Base-by-base conservation (phyloP, 208 protist genomes). In the Trypanosoma mega region DNA sequence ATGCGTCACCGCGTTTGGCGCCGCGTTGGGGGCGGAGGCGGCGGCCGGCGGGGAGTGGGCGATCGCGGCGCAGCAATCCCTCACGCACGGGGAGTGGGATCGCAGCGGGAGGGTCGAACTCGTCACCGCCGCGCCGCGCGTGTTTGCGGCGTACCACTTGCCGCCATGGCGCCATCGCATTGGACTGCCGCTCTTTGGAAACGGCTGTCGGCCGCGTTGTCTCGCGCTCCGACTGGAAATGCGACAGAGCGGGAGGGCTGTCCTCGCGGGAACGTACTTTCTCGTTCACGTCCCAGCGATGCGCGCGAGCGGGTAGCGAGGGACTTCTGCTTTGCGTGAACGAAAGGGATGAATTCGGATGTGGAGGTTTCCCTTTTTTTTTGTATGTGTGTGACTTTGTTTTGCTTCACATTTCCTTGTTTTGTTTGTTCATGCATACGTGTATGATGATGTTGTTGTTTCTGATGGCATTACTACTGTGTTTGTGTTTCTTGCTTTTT, bases 91-190 rank as follows among this genome's bases (percentile, higher is more conserved):
- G 0, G 84, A 94, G 41, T 69, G 74, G 12, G 60, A 82, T 47
- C 45, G 79, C 0, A 74, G 59, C 7, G 59, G 54, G 29, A 63
- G 76, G 8, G 34, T 91, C 23, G 80, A 90, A 26, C 26, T 95
- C 4, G 77, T 85, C 26, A 79, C 70, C 45, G 85, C 85, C 0
- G 20, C 64, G 20, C 89, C 89, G 31, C 61, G 67, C 29, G 67
- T 82, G n/a, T 59, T 72, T 49, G 36, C 53, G 18, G 51, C 31
- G 31, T 88, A 90, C 49, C 82, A 79, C 43, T 52, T 92, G 12
- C 81, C 85, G 0, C 85, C 83, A 29, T 95, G 89, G 85, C 68
- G 77, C 23, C 74, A 74, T 7, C 56, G 65, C 43, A 72, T 95
- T 53, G 89, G 89, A 5, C 46, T 87, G 37, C 89, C 89, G 2